Conservation (phyloP, 805 yeast species). For the Dipodascus geniculatus region DNA sequence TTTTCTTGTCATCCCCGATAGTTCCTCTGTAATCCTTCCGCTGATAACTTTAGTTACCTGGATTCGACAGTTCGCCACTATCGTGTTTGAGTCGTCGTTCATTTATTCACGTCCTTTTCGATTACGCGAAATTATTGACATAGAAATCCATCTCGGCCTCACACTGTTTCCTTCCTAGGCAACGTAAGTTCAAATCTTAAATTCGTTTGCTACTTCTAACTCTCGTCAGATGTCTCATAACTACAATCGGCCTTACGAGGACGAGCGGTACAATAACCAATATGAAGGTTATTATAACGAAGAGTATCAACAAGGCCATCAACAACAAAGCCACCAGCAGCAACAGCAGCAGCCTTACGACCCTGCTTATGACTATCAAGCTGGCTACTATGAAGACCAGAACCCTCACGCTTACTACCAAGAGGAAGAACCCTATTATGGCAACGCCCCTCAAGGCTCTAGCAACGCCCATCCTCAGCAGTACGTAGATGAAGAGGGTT, state of each 20-base stretch:
- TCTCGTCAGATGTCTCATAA: conserved; percentile 12
- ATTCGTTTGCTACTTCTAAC: not conserved
- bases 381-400: conserved; percentile 21
- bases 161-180: not conserved
- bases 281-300: conserved; percentile 14
- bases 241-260: conserved; percentile 7
- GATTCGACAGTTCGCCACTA: not conserved
- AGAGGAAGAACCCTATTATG: conserved; percentile 28
- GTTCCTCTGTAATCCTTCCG: not conserved
- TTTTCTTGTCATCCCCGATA: too few species aligned
- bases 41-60: not conserved
- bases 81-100: not conserved
- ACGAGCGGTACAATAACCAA: conserved; percentile 5
- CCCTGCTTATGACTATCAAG: conserved; percentile 10
- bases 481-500: conserved; percentile 23
- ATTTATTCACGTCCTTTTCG: not conserved
- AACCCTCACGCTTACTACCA: conserved; percentile 33
- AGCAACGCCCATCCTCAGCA: conserved; percentile 19
- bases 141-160: too few species aligned
- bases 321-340: not conserved
- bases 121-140: too few species aligned
- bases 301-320: conserved; percentile 13
- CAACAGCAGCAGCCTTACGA: conserved; percentile 16
- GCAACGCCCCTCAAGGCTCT: conserved; percentile 23
- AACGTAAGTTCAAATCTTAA: not conserved